Conservation (phyloP, 1,284 basidiomycete species). For the Trichosporon sp. region DNA sequence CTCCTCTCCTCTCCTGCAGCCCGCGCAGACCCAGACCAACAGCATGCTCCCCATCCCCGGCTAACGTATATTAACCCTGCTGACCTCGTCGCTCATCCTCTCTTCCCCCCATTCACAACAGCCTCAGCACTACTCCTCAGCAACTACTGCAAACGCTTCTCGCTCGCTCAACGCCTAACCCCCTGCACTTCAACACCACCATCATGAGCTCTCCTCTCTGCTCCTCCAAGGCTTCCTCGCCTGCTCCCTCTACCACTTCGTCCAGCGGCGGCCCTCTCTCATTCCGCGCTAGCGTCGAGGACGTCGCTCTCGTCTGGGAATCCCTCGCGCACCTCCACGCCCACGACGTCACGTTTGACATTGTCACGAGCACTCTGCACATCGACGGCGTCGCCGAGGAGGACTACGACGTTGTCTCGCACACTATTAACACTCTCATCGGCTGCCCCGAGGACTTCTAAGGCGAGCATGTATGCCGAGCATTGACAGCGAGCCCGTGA, state of each 20-base stretch:
- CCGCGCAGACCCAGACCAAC: no score
- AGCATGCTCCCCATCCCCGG: background rate
- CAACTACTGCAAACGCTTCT: background rate
- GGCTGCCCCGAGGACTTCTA: background rate
- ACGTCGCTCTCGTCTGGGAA: background rate
- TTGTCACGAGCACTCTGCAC: background rate
- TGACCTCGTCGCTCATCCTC: background rate
- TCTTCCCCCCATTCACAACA: background rate
- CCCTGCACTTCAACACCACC: background rate
- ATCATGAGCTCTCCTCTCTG: background rate
- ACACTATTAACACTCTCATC: background rate
- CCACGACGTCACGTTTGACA: background rate
- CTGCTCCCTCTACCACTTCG: background rate
- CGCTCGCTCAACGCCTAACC: background rate
- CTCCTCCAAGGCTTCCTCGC: background rate
- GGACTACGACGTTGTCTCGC: background rate
- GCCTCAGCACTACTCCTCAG: no score
- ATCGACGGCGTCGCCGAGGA: background rate
- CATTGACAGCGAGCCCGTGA: background rate
- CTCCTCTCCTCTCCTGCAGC: no score
- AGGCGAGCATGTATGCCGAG: no score
- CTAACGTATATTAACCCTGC: background rate
- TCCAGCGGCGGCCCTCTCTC: background rate
- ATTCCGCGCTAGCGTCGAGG: background rate
- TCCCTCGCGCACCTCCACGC: background rate